Base-by-base conservation (phyloP, 148 eudicot genomes). In the Dysphania ambrosioides region DNA sequence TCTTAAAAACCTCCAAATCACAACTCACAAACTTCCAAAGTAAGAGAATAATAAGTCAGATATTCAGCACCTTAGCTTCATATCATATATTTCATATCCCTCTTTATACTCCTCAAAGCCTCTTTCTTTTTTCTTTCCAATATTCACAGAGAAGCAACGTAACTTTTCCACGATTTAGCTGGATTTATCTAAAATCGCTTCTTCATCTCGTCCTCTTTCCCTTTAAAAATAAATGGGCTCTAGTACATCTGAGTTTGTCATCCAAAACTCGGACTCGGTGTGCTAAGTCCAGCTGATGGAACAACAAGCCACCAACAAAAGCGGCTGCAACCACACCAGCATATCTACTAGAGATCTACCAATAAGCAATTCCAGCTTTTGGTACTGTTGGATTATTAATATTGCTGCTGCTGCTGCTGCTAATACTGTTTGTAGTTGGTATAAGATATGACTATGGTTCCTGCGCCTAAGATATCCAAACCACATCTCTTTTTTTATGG, bases 361-460 rank as follows among this genome's bases (percentile, higher is more conserved):
- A 38, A n/a, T 24, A 24, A 41, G 6, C 27, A 23, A 38, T 41
- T 10, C 8, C 55, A 40, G 71, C 47, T 67, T 67, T 67, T 41
- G 71, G 53, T 67, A 67, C 29, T 67, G 3, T 21, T 38, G 3
- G 24, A 64, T 34, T 34, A 15, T 26, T 34, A 65, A 10, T 66
- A 36, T 36, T 38, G 38, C 3, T 36, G 2, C 1, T 23, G 36
- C 4, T 65, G 8, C 11, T 65, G 6, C 8, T 40, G 0, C 0
- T 62, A 62, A 31, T 13, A 19, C 1, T 47, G 51, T 4, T 27
- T 72, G 32, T 13, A 27, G 58, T 53, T 19, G 9, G 19, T 19
- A 53, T 53, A 64, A 83, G 77, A 59, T 41, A 89, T 85, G 93
- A 89, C 86, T 86, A 87, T 84, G 90, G 64, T 85, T 73, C 84